Conservation (phyloP, 2,329 filamentous ascomycete genomes). For the Colletotrichum truncatum region DNA sequence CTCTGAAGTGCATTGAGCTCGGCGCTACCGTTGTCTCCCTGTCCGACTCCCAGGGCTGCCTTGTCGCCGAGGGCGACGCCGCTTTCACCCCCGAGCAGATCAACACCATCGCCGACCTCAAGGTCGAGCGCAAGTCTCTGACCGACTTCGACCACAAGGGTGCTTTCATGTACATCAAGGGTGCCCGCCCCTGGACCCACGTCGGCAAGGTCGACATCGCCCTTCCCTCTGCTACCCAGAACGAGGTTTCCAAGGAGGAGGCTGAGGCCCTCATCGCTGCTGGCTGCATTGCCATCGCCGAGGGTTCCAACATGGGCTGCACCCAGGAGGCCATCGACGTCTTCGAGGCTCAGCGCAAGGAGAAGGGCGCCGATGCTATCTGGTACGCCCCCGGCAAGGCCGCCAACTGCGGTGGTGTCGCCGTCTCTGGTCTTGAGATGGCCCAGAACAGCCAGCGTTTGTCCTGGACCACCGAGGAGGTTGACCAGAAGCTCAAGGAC, state of each 20-base stretch:
- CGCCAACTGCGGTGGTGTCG: conserved; percentile 96
- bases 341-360: conserved; percentile 82
- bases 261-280: conserved; percentile 80
- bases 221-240: conserved; percentile 94
- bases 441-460: conserved; percentile 94
- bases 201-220: conserved; percentile 90
- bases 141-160: conserved; percentile 72
- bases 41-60: conserved; percentile 88
- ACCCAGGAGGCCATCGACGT: conserved; percentile 94
- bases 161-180: conserved; percentile 86
- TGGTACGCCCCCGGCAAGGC: conserved; percentile 99
- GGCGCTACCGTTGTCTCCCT: conserved; percentile 92
- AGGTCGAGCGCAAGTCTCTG: conserved; percentile 86
- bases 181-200: conserved; percentile 90
- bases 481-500: conserved; percentile 87
- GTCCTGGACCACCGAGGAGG: conserved; percentile 87
- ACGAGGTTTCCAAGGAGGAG: conserved; percentile 94
- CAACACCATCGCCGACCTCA: conserved; percentile 81
- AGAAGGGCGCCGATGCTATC: conserved; percentile 74
- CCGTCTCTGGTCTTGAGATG: conserved; percentile 98
- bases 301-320: conserved; percentile 99
- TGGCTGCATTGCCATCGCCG: conserved; percentile 87
- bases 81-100: conserved; percentile 85
- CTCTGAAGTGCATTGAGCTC: conserved; percentile 95
- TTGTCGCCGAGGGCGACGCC: conserved; percentile 77